phyloP scores from a whole-genome alignment of 176 grass and related monocot genomes.

The Zoysia pacifica region DNA sequence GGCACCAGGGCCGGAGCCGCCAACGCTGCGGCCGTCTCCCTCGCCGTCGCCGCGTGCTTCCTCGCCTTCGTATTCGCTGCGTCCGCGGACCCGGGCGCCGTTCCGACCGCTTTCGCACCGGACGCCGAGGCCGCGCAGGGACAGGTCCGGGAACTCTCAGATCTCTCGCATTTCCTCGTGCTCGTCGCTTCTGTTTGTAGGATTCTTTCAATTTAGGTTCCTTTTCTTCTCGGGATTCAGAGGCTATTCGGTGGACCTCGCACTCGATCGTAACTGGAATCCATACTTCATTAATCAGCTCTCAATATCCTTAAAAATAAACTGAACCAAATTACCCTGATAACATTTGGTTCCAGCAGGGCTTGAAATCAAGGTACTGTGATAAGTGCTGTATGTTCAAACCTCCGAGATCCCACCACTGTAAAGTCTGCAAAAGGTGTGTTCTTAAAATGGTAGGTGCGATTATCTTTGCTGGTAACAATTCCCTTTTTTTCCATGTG shows the following conservation, averaged over 20 bases:
- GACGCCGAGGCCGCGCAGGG: slow-evolving; percentile 68
- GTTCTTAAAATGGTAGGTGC: slow-evolving; percentile 92
- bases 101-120: slow-evolving; percentile 57
- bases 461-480: background rate
- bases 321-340: background rate
- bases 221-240: too few relatives aligned
- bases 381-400: slow-evolving; percentile 85
- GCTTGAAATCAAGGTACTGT: slow-evolving; percentile 71
- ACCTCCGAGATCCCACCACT: slow-evolving; percentile 82
- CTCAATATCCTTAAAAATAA: background rate
- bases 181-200: background rate
- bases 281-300: background rate
- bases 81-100: slow-evolving; percentile 58
- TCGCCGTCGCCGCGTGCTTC: slow-evolving; percentile 62
- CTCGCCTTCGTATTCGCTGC: slow-evolving; percentile 71
- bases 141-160: slow-evolving; percentile 39
- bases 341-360: slow-evolving; percentile 49
- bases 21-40: slow-evolving; percentile 57
- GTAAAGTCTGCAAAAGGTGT: slow-evolving; percentile 88
- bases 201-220: too few relatives aligned
- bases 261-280: background rate
- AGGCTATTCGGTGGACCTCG: background rate
- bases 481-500: slow-evolving; percentile 8
- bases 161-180: slow-evolving; percentile 9
- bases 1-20: slow-evolving; percentile 52